Conservation (phyloP, 345 rosid genomes). For the Citrus maxima region DNA sequence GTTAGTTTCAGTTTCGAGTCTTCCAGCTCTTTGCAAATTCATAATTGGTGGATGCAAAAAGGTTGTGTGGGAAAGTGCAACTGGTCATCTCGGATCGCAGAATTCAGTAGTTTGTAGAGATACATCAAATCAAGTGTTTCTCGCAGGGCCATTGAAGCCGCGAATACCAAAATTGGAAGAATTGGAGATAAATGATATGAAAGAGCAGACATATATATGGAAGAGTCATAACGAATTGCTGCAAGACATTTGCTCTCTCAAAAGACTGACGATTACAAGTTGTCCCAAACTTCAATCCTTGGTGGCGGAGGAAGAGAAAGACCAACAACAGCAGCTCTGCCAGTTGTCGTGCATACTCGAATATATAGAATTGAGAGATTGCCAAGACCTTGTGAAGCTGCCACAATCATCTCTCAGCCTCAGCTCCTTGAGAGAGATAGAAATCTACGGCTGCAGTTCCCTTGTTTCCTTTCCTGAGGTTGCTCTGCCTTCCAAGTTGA, state of each 20-base stretch:
- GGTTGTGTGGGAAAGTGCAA: background rate
- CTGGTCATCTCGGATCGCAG: background rate
- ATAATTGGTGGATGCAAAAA: slow-evolving; percentile 3
- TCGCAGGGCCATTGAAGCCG: background rate
- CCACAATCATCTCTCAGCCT: no score
- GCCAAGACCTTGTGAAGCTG: no score
- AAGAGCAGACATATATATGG: background rate
- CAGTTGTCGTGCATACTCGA: no score
- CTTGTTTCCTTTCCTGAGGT: no score
- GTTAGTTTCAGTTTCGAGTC: background rate
- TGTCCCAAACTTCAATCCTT: background rate
- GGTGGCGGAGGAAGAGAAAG: no score
- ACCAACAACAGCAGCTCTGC: no score
- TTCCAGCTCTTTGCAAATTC: background rate
- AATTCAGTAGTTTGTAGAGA: background rate
- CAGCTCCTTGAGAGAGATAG: no score
- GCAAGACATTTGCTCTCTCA: background rate
- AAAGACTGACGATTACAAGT: background rate
- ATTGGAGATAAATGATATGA: background rate
- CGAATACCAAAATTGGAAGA: background rate
- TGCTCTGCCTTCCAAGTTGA: no score
- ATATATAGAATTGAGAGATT: no score
- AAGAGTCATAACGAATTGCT: background rate
- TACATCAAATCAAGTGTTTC: background rate
- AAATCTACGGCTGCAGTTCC: no score